Conservation (phyloP, 257 asterid genomes). For the Scutellaria minor region DNA sequence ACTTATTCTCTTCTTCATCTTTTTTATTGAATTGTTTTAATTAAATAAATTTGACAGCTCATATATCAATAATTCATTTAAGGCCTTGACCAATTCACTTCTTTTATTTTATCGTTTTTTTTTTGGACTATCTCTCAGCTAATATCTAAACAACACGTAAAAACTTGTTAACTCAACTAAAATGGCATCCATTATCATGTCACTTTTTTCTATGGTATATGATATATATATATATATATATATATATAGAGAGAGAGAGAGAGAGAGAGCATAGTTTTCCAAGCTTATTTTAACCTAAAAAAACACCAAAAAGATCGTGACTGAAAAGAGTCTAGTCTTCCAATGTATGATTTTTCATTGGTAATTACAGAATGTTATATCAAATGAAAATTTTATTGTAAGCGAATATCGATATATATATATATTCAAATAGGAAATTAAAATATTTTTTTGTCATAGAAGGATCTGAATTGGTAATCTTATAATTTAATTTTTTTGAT, state of each 20-base stretch:
- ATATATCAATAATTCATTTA: neutral
- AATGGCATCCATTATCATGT: neutral
- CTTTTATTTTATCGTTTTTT: neutral
- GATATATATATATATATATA: no score
- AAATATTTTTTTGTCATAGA: no score
- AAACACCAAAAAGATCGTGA: neutral
- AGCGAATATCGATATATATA: no score
- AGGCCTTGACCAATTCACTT: slow-evolving; percentile 14
- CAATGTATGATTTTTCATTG: no score
- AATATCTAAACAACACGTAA: slow-evolving; percentile 26
- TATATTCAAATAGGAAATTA: no score
- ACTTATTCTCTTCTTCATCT: neutral
- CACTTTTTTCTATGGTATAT: neutral
- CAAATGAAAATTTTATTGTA: no score
- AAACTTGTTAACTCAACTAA: slow-evolving; percentile 32
- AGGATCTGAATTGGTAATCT: no score
- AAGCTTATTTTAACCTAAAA: neutral
- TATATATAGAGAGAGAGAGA: no score
- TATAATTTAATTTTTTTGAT: no score
- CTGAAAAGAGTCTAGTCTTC: no score
- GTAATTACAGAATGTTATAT: no score
- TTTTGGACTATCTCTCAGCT: slow-evolving; percentile 23
- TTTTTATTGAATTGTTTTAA: neutral
- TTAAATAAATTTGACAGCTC: slow-evolving; percentile 36
- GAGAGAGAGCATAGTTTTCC: neutral